Percentiles rank a stretch among this genome's conserved stretches.
These are phyloP conservation scores for Verticillium longisporum DNA, from an alignment of 2,329 filamentous ascomycete genomes.

Conservation along the genomic window DNA sequence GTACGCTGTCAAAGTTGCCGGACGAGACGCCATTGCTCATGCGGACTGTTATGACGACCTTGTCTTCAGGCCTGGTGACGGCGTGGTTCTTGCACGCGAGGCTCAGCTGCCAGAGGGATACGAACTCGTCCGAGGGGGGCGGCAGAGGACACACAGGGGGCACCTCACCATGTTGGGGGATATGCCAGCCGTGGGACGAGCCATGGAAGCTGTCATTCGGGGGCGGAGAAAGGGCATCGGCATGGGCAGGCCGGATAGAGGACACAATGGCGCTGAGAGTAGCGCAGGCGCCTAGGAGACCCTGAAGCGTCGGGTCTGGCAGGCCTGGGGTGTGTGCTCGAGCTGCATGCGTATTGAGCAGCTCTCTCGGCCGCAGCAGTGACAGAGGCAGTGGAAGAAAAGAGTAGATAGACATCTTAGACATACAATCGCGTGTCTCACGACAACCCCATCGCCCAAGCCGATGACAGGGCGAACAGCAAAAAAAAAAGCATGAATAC, in stretches of 20 bases:
- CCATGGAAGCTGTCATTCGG: conserved; percentile 59
- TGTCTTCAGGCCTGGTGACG: conserved; percentile 80
- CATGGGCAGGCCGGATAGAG: conserved; percentile 29
- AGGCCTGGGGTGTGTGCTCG: neutral
- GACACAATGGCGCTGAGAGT: neutral
- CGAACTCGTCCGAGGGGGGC: conserved; percentile 61
- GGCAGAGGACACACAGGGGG: conserved; percentile 74
- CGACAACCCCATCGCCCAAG: neutral
- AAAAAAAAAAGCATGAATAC: neutral
- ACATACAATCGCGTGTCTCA: neutral
- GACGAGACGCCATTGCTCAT: conserved; percentile 66
- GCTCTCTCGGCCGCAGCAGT: neutral
- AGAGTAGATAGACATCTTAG: neutral
- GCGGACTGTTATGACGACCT: conserved; percentile 80
- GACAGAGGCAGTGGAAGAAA: neutral
- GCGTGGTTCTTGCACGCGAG: conserved; percentile 78
- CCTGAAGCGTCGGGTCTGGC: neutral
- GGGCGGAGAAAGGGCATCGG: conserved; percentile 71
- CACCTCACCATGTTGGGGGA: conserved; percentile 87
- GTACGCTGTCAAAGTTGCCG: conserved; percentile 68
- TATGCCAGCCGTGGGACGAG: conserved; percentile 70
- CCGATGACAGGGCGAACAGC: neutral
- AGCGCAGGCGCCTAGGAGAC: neutral
- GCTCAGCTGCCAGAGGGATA: conserved; percentile 83
- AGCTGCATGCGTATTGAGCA: neutral